Evolutionary conservation across 768 basidiomycete genomes (phyloP).

Genomic region (Termitomyces sp.): DNA sequence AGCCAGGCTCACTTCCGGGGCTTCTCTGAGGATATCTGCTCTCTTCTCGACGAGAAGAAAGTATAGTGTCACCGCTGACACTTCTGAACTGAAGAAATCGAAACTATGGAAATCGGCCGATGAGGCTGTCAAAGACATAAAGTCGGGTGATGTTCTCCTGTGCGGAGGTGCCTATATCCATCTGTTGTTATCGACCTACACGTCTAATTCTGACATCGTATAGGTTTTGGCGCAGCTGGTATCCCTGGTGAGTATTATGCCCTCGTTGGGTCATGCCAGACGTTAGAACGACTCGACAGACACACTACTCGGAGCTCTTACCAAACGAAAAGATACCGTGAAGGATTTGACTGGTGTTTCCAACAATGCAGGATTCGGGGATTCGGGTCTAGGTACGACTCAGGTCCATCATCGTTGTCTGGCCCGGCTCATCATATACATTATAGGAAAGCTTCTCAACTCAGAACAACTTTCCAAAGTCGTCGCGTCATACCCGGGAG

Average conservation of each 20-base stretch:
- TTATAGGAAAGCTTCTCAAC: conserved; percentile 65
- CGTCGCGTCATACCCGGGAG: conserved; percentile 87
- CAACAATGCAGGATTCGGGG: conserved; percentile 77
- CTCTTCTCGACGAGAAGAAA: conserved; percentile 16
- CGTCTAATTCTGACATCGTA: background rate
- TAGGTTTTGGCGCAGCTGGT: conserved; percentile 87
- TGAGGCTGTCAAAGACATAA: conserved; percentile 78
- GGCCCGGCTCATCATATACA: conserved; percentile 1
- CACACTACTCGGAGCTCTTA: conserved; percentile 75
- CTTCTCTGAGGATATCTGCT: conserved; percentile 16
- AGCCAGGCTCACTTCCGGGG: conserved; percentile 13
- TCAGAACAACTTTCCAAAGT: conserved; percentile 75
- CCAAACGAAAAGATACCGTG: conserved; percentile 64
- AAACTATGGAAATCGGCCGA: conserved; percentile 84
- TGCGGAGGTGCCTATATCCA: conserved; percentile 63
- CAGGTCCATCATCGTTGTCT: background rate
- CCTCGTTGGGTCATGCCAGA: background rate
- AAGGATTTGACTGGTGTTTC: conserved; percentile 74
- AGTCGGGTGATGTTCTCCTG: conserved; percentile 72
- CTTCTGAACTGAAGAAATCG: conserved; percentile 27
- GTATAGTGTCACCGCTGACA: conserved; percentile 29
- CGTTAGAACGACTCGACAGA: conserved; percentile 35
- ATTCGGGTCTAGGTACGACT: conserved; percentile 60
- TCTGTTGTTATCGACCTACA: background rate
- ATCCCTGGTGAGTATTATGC: conserved; percentile 57